A percentile compares a stretch with the other conserved stretches of the same genome.
These are phyloP conservation scores for Kodamaea ohmeri DNA, from an alignment of 1,139 yeast species.

Conservation along the genomic window DNA sequence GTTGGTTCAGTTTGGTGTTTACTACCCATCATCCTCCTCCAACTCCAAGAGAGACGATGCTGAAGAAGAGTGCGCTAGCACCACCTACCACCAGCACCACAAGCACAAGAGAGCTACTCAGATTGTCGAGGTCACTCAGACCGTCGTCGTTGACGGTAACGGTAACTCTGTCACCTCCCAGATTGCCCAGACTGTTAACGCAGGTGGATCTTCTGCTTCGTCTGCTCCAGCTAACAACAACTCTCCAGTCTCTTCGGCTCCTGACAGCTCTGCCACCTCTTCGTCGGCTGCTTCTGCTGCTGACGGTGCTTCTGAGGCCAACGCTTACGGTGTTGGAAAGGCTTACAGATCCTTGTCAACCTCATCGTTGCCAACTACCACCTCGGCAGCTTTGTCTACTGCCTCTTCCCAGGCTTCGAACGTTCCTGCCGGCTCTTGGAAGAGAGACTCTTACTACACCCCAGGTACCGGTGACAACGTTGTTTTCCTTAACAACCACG, in stretches of 20 bases:
- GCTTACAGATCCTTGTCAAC: conserved; percentile 17
- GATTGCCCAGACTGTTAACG: conserved; percentile 12
- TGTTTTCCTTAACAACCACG: conserved; percentile 27
- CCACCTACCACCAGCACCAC: conserved; percentile 52
- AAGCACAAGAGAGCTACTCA: conserved; percentile 62
- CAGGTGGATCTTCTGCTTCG: too few relatives aligned
- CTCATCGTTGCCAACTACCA: conserved; percentile 15
- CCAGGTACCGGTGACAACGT: conserved; percentile 25
- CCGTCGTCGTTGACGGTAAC: conserved; percentile 60
- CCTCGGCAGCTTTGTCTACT: conserved; percentile 13
- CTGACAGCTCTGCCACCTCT: conserved; percentile 27
- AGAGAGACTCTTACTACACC: conserved; percentile 25
- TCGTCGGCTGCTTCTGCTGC: conserved; percentile 28
- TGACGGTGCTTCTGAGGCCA: conserved; percentile 15
- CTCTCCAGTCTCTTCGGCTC: conserved; percentile 14
- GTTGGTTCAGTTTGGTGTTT: conserved; percentile 63
- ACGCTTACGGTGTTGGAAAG: conserved; percentile 12
- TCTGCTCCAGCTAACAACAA: too few relatives aligned
- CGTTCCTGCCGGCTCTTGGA: conserved; percentile 23
- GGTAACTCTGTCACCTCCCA: conserved; percentile 47
- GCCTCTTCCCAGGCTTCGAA: conserved; percentile 14
- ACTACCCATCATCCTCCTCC: conserved; percentile 41
- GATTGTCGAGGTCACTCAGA: conserved; percentile 68
- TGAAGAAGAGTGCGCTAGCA: conserved; percentile 39
- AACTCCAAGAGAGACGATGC: conserved; percentile 28